Conservation (phyloP, 805 yeast species). For the Henningerozyma blattae region DNA sequence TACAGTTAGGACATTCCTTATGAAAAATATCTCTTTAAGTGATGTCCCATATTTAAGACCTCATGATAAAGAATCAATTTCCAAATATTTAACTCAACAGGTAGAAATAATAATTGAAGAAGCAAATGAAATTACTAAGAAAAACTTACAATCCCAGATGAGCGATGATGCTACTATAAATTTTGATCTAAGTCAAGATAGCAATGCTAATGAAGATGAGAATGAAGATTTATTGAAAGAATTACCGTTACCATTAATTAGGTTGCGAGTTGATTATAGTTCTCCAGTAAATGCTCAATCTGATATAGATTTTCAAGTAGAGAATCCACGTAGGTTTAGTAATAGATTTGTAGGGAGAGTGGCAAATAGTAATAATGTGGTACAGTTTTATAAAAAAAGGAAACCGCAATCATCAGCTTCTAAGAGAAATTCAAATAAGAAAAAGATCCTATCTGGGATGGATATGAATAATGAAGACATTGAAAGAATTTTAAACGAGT, state of each 20-base stretch:
- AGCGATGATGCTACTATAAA: slow-evolving; percentile 8
- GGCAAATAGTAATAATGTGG: slow-evolving; percentile 83
- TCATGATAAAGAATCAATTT: slow-evolving; percentile 49
- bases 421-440: slow-evolving; percentile 6
- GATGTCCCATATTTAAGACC: slow-evolving; percentile 44
- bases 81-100: slow-evolving; percentile 43
- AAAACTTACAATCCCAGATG: no score
- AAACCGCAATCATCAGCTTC: slow-evolving; percentile 10
- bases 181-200: not conserved
- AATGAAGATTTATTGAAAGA: slow-evolving; percentile 15
- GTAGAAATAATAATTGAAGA: slow-evolving; percentile 56
- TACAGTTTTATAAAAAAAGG: slow-evolving; percentile 51
- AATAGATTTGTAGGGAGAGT: slow-evolving; percentile 82
- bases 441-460: slow-evolving; percentile 2
- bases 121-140: slow-evolving; percentile 41
- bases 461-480: slow-evolving; percentile 6
- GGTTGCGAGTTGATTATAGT: slow-evolving; percentile 77
- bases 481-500: slow-evolving; percentile 5
- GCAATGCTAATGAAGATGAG: slow-evolving; percentile 4
- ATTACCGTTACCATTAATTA: slow-evolving; percentile 70
- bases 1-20: slow-evolving; percentile 72
- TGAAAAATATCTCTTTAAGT: slow-evolving; percentile 50
- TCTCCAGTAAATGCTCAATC: slow-evolving; percentile 30
- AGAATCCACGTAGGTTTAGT: slow-evolving; percentile 79
- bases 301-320: slow-evolving; percentile 65